Base-by-base conservation (phyloP, 139 green algal species). In the Eudorina sp. region DNA sequence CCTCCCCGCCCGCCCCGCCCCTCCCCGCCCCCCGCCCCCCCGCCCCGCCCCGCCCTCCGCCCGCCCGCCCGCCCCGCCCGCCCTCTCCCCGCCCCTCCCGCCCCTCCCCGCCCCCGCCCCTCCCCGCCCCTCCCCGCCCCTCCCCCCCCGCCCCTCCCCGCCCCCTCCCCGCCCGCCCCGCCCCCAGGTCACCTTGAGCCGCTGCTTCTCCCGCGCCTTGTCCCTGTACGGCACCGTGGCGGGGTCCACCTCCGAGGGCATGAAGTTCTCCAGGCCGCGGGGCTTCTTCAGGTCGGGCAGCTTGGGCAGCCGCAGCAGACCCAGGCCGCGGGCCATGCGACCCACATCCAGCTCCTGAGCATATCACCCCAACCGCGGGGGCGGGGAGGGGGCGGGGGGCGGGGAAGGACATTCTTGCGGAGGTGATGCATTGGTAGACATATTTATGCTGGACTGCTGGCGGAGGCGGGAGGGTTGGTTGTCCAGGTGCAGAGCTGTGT, bases 211-310 rank as follows among this genome's bases (percentile, higher is more conserved):
- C 8, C 95, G 93, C 14, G 86, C 88, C 77, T 97, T 98, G 89
- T 99, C 95, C 73, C 92, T 90, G 90, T 96, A 99, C 46, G 82
- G 84, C 19, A 98, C 90, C 34, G 48, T 87, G 27, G 96, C 90
- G 1, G 94, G 93, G 74, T 99, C 91, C 3, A 98, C 91, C 3
- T 31, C 0, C 29, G 81, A 90, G 27, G 88, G 88, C 64, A 1
- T 83, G 64, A 93, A 93, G 64, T 88, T 29, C 36, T 89, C 86
- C 81, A 88, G 38, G 18, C 48, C 80, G 83, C 14, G 86, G 2
- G 89, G 80, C 82, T 92, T 94, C 80, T 95, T 95, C 4, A 99
- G 64, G 92, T 99, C 98, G 4, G 94, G 94, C 97, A 99, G 99
- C 45, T 89, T 78, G 0, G 98, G 98, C 83, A 99, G 91, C 21